Conservation (phyloP, 2,329 filamentous ascomycete genomes). For the Dothiorella sarmentorum region DNA sequence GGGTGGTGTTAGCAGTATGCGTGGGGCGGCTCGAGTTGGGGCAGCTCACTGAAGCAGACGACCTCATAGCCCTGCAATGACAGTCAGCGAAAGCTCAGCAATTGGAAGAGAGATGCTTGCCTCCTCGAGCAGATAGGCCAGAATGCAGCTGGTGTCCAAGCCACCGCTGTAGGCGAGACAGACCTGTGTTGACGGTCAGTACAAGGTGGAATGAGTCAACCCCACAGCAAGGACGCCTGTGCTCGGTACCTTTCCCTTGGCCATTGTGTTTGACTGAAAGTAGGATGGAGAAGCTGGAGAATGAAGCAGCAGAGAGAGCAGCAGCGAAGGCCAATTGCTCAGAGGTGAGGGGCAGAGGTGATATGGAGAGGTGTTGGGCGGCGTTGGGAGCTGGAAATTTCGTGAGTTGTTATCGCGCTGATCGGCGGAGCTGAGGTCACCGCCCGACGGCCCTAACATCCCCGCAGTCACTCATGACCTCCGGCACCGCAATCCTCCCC, state of each 20-base stretch:
- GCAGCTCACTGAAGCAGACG: conserved; percentile 62
- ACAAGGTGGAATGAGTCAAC: conserved; percentile 15
- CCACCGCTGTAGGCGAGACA: conserved; percentile 40
- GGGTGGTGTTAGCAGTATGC: conserved; percentile 3
- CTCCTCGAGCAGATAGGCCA: conserved; percentile 38
- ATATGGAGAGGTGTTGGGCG: conserved; percentile 4
- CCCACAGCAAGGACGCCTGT: not conserved
- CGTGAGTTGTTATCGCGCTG: conserved; percentile 13
- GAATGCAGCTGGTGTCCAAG: conserved; percentile 58
- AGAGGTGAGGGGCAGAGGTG: not conserved
- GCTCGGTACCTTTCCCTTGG: conserved; percentile 18
- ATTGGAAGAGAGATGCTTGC: not conserved
- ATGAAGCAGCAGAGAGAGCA: not conserved
- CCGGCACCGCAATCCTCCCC: conserved; percentile 11
- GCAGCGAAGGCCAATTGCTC: conserved; percentile 10
- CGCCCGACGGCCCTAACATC: conserved; percentile 1
- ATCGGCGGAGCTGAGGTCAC: conserved; percentile 13
- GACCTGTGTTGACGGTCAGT: conserved; percentile 13
- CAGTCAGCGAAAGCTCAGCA: conserved; percentile 31
- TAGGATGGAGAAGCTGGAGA: not conserved
- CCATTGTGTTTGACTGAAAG: not conserved
- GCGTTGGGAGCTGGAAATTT: conserved; percentile 18
- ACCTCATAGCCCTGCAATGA: conserved; percentile 58
- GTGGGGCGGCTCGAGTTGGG: conserved; percentile 30
- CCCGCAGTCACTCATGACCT: not conserved